phyloP scores from a whole-genome alignment of 129 eudicot genomes.

The Artemisia annua region DNA sequence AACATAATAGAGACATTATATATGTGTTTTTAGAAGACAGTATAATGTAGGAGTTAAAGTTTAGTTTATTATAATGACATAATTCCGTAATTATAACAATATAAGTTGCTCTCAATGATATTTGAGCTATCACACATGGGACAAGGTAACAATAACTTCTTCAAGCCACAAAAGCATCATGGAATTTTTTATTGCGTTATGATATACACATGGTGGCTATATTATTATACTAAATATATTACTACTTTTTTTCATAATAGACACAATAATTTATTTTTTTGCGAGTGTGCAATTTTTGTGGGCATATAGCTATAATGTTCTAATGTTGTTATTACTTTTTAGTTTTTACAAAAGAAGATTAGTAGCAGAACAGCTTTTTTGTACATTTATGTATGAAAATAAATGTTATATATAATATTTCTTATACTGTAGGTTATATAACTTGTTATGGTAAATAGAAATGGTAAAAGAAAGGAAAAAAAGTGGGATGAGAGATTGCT shows the following conservation, averaged over 20 bases:
- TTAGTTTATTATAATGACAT: slow-evolving; percentile 2
- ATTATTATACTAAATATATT: not conserved
- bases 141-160: not conserved
- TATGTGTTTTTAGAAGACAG: too few species aligned
- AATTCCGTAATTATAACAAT: not conserved
- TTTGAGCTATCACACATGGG: not conserved
- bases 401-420: not conserved
- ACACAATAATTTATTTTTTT: too few species aligned
- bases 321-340: too few species aligned
- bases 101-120: not conserved
- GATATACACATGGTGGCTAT: not conserved
- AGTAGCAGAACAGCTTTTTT: too few species aligned
- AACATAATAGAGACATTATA: too few species aligned
- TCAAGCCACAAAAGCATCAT: not conserved
- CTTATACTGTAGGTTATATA: not conserved
- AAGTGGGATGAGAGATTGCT: not conserved
- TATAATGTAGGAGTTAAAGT: not conserved
- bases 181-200: not conserved
- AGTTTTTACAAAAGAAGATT: too few species aligned
- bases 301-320: too few species aligned
- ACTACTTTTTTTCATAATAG: not conserved
- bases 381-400: too few species aligned
- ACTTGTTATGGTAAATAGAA: not conserved
- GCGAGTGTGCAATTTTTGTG: too few species aligned
- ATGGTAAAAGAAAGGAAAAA: not conserved